Base-by-base conservation (phyloP, 2,329 filamentous ascomycete species). In the Onygena corvina region DNA sequence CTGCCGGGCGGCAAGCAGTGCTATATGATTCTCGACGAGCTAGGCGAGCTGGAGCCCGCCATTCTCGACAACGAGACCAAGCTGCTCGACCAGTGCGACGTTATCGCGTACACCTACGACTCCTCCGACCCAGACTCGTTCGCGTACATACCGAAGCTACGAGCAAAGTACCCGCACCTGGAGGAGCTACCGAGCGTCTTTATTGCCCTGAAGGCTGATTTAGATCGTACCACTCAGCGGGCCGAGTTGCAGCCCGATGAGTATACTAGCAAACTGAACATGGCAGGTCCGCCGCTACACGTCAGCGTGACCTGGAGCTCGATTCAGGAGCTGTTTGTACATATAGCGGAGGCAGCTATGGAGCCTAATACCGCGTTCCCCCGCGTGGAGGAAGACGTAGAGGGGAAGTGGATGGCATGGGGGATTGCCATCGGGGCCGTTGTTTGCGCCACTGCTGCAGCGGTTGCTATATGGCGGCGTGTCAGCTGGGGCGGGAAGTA, bases 91-190 rank as follows among this genome's bases (percentile, higher is more conserved):
- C 82, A 88, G 4, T 96, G 90, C 66, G 92, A 98, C 65, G 76
- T 98, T 20, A 77, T 98, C 40, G 94, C 90, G 67, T 96, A 94
- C 67, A 83, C 87, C 0, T 98, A 96, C 68, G 92, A 98, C 69
- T 96, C 90, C 1, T 93, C 88, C 1, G 89, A 98, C 54, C 90
- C 92, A 0, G 89, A 96, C 65, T 94, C 87, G 3, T 98, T 98
- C 65, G 81, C 84, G 1, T 89, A 96, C 61, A 87, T 98, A 48
- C 84, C 90, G 31, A 77, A 84, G 14, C 73, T 95, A 45, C 81
- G 89, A 36, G 76, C 79, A 49, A 84, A 82, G 59, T 84, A 90
- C 57, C 81, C 87, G 0, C 83, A 92, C 49, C 76, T 98, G 2
- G 85, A 94, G 62, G 81, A 86, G n/a, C 71, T 98, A 23, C 92